Conservation (phyloP, 2,329 filamentous ascomycete species). For the Knoxdaviesia capensis region DNA sequence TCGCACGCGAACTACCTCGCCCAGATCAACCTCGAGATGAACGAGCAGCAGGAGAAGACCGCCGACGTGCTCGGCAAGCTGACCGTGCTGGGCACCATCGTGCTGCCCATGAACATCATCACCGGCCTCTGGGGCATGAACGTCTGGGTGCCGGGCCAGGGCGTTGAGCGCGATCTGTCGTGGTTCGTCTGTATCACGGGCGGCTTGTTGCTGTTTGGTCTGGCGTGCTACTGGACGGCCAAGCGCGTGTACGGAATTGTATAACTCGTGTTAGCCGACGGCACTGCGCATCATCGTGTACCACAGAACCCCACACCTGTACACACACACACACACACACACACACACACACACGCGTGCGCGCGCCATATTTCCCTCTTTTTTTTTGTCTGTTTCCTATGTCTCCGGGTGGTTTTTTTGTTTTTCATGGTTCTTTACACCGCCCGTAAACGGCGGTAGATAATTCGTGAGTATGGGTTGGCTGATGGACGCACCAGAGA, state of each 20-base stretch:
- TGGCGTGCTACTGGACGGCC: slow-evolving; percentile 61
- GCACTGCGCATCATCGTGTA: no score
- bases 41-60: slow-evolving; percentile 89
- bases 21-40: slow-evolving; percentile 98
- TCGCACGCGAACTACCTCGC: slow-evolving; percentile 97
- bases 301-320: no score
- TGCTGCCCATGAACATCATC: slow-evolving; percentile 97
- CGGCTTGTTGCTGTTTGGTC: slow-evolving; percentile 58
- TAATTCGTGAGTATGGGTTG: no score
- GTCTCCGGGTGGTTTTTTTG: neutral
- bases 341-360: no score
- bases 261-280: slow-evolving; percentile 13
- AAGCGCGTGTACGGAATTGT: slow-evolving; percentile 72
- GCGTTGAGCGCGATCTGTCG: slow-evolving; percentile 49
- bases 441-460: no score
- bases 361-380: no score
- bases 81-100: slow-evolving; percentile 89
- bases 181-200: slow-evolving; percentile 64
- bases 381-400: no score
- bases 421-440: neutral
- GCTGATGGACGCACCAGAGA: no score
- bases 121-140: slow-evolving; percentile 99
- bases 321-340: no score
- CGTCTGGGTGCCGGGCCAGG: slow-evolving; percentile 84
- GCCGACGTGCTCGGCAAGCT: slow-evolving; percentile 87